Conservation (phyloP, 768 basidiomycete species). For the Zangia roseola region DNA sequence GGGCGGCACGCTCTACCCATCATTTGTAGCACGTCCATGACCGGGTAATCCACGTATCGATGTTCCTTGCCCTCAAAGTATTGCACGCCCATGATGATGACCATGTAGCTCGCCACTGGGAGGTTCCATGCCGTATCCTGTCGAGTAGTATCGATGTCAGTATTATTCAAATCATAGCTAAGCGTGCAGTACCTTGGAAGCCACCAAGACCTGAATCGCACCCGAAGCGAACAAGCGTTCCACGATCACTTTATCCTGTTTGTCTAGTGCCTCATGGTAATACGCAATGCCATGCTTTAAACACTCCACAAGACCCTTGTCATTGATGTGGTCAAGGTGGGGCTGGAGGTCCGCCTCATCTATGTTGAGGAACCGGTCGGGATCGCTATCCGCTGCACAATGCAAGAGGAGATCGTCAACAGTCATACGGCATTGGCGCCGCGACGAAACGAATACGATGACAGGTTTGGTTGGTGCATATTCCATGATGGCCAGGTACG, state of each 20-base stretch:
- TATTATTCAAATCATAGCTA: neutral
- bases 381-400: conserved; percentile 82
- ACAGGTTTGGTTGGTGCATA: conserved; percentile 84
- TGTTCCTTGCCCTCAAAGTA: conserved; percentile 96
- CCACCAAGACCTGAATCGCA: conserved; percentile 92
- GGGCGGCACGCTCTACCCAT: conserved; percentile 98
- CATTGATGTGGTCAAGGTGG: conserved; percentile 82
- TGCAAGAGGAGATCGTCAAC: conserved; percentile 90
- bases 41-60: conserved; percentile 96
- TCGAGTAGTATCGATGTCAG: neutral
- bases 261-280: conserved; percentile 91
- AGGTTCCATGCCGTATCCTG: conserved; percentile 97
- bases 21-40: conserved; percentile 99
- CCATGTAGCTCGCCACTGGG: conserved; percentile 94
- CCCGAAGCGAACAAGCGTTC: conserved; percentile 91
- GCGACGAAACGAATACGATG: conserved; percentile 89
- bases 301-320: conserved; percentile 72
- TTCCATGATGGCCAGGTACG: conserved; percentile 89
- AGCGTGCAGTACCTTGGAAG: conserved; percentile 67
- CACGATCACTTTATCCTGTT: conserved; percentile 92
- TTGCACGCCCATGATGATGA: conserved; percentile 99
- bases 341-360: conserved; percentile 79
- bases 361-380: conserved; percentile 86
- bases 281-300: conserved; percentile 90
- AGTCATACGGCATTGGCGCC: conserved; percentile 91